These are phyloP conservation scores for maize (Zea mays) DNA, from an alignment of 176 grass and related monocot species.

Conservation along the genomic window Zm-B73-REFERENCE-NAM-5.0 NC_050102.1:153914501-153915000, in stretches of 20 bases:
- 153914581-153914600: background rate
- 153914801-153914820: background rate
- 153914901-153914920: background rate
- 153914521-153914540: background rate
- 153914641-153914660: background rate
- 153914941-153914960: background rate
- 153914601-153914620: slow-evolving; percentile 2
- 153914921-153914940: background rate
- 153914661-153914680: background rate
- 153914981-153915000: background rate
- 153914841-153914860: background rate
- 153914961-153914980: slow-evolving; percentile 15
- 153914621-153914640: slow-evolving; percentile 35
- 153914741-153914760: background rate
- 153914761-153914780: too few relatives aligned
- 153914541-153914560: background rate
- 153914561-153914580: background rate
- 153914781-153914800: too few relatives aligned
- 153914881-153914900: background rate
- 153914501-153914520: slow-evolving; percentile 42
- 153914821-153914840: background rate
- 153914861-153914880: background rate
- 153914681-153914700: background rate
- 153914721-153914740: background rate
- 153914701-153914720: too few relatives aligned